Evolutionary conservation across 495 filamentous ascomycete genomes (phyloP).

Genomic region (Trichoderma parareesei): DNA sequence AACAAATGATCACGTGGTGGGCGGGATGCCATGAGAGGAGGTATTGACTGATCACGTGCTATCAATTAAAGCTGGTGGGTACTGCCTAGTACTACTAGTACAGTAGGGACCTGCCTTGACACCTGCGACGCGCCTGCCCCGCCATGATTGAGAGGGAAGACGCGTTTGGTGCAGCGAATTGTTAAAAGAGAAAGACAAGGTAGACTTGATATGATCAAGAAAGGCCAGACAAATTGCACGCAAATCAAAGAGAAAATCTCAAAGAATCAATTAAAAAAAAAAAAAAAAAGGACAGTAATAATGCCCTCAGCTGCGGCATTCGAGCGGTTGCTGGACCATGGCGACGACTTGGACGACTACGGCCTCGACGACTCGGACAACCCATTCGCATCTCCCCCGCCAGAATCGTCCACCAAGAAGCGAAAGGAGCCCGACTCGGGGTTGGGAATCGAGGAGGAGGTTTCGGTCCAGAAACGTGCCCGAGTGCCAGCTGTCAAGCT

Average conservation of each 20-base stretch:
- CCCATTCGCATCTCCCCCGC: constrained; percentile 24
- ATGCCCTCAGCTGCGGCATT: neutral
- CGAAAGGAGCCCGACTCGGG: constrained; percentile 29
- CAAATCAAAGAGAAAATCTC: neutral
- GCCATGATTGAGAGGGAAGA: constrained; percentile 11
- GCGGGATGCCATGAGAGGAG: no score
- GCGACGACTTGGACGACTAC: constrained; percentile 64
- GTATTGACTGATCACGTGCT: neutral
- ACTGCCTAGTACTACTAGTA: no score
- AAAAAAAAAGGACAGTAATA: no score
- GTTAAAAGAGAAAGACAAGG: neutral
- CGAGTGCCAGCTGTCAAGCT: constrained; percentile 72
- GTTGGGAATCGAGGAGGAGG: constrained; percentile 78
- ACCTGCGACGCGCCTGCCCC: constrained; percentile 8
- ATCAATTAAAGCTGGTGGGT: constrained; percentile 1
- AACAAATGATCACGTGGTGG: neutral
- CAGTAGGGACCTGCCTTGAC: no score
- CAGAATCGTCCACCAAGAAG: constrained; percentile 24
- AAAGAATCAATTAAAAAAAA: no score
- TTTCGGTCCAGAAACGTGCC: constrained; percentile 65
- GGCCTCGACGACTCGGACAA: constrained; percentile 47
- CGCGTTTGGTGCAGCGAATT: neutral
- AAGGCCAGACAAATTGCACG: neutral
- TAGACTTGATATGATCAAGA: neutral
- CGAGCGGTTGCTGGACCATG: constrained; percentile 11